A percentile compares a stretch with the other conserved stretches of the same genome.
Conservation (phyloP, 1,139 yeast genomes). For the Suhomyces ambrosiae region DNA sequence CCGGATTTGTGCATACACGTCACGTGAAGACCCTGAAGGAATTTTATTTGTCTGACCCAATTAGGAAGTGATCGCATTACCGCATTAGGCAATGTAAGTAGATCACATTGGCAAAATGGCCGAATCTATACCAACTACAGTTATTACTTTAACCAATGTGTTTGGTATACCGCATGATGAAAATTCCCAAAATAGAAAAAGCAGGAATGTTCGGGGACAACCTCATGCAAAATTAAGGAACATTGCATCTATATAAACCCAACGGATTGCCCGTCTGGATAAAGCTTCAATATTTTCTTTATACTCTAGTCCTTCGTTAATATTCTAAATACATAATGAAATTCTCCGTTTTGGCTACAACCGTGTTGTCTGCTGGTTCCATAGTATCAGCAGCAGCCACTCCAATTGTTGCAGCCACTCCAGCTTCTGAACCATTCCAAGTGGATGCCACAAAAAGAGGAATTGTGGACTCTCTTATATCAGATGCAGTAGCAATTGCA, state of each 20-base stretch:
- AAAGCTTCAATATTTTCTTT: background rate
- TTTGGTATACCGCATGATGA: background rate
- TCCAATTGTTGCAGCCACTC: constrained; percentile 10
- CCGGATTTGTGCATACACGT: too few species aligned
- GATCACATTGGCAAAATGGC: background rate
- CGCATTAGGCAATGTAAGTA: constrained; percentile 11
- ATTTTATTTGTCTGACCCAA: too few species aligned
- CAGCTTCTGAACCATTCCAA: constrained; percentile 14
- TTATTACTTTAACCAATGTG: constrained; percentile 5
- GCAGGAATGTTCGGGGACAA: background rate
- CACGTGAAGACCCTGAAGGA: too few species aligned
- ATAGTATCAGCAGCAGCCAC: constrained; percentile 17
- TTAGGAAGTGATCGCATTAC: constrained; percentile 9
- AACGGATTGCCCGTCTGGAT: background rate
- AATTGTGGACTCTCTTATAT: constrained; percentile 13
- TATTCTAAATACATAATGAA: constrained; percentile 22
- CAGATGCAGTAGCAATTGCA: constrained; percentile 18
- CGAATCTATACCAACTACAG: constrained; percentile 8
- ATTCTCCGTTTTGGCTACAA: constrained; percentile 21
- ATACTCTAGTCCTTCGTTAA: constrained; percentile 11
- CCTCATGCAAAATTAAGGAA: background rate
- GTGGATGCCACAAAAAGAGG: constrained; percentile 28
- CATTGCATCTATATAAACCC: background rate
- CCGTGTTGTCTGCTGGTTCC: constrained; percentile 20
- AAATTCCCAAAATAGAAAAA: constrained; percentile 6